Conservation (phyloP, 495 filamentous ascomycete genomes). For the Hypoxylon fragiforme region DNA sequence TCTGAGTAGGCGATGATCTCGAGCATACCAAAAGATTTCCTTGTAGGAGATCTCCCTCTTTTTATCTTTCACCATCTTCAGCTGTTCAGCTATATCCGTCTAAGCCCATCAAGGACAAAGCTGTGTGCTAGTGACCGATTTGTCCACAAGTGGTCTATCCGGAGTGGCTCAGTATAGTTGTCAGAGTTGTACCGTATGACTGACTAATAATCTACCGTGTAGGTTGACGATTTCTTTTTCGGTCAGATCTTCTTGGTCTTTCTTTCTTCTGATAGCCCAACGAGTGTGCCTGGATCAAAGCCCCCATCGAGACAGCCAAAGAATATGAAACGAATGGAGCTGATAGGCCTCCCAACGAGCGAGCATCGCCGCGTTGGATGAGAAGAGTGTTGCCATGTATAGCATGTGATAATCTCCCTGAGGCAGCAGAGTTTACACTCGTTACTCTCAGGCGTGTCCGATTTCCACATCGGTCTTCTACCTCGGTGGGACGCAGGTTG, state of each 20-base stretch:
- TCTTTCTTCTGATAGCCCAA: too few relatives aligned
- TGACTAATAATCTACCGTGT: too few relatives aligned
- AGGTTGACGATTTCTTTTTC: conserved; percentile 2
- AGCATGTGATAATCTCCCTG: conserved; percentile 16
- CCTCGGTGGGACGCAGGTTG: conserved; percentile 16
- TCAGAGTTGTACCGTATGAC: neutral
- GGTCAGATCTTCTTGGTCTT: too few relatives aligned
- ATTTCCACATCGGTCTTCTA: conserved; percentile 9
- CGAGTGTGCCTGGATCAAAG: conserved; percentile 10
- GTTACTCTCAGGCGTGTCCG: conserved; percentile 8
- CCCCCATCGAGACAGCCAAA: conserved; percentile 5
- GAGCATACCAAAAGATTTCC: too few relatives aligned
- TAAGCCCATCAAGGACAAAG: too few relatives aligned
- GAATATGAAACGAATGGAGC: conserved; percentile 4
- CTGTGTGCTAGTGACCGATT: neutral
- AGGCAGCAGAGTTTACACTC: neutral
- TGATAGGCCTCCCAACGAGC: conserved; percentile 11
- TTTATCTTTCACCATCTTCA: too few relatives aligned
- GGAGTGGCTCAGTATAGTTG: neutral
- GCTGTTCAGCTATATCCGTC: too few relatives aligned
- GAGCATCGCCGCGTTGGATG: conserved; percentile 13
- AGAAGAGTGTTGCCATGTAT: conserved; percentile 1
- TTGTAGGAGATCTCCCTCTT: too few relatives aligned
- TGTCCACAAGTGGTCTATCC: neutral
- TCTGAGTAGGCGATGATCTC: too few relatives aligned